Evolutionary conservation across 2,329 filamentous ascomycete genomes (phyloP), one percentile per base, ranked within the genome.

Genomic region (Rugonectria rugulosa): DNA sequence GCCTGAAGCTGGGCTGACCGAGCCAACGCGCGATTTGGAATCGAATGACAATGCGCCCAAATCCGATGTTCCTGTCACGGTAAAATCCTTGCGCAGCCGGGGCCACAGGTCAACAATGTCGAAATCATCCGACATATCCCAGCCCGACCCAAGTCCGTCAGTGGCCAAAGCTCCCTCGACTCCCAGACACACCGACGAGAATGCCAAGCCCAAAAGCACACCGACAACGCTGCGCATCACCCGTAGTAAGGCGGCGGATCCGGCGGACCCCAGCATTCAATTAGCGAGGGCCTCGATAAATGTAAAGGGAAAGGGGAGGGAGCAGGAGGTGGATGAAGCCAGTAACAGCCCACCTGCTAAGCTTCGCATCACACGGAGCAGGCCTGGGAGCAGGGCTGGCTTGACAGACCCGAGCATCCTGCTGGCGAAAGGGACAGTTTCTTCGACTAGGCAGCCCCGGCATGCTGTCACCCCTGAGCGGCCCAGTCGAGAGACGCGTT

Each of bases 71-170:
- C 48, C 61, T 31, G 68, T 69, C 41, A 66, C 66, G 9, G 63
- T 65, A 29, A 69, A 70, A 44, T 68, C 70, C 14, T 61, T 72
- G 21, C 70, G 72, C 26, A 70, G 69, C 57, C 66, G 66, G 20
- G 62, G 62, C 24, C 69, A 68, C 29, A 58, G 57, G 38, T 63
- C 57, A 49, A 63, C 48, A 14, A 58, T 56, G 53, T 67, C 67
- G 12, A 58, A 57, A 58, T 67, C 67, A 20, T 60, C 54, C 53
- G 61, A 65, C 29, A 59, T 61, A 26, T 53, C 57, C 19, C 55
- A 53, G n/a, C 49, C 53, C 9, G 71, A 74, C 45, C 69, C 71
- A 4, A 72, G 70, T 42, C 47, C 71, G n/a, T 53, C 57, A 24
- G 56, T 74, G 36, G 69, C 69, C 26, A 69, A 47, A 47, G 37